These are phyloP conservation scores for Fragaria iinumae DNA, from an alignment of 306 rosid genomes.

Conservation along the genomic window DNA sequence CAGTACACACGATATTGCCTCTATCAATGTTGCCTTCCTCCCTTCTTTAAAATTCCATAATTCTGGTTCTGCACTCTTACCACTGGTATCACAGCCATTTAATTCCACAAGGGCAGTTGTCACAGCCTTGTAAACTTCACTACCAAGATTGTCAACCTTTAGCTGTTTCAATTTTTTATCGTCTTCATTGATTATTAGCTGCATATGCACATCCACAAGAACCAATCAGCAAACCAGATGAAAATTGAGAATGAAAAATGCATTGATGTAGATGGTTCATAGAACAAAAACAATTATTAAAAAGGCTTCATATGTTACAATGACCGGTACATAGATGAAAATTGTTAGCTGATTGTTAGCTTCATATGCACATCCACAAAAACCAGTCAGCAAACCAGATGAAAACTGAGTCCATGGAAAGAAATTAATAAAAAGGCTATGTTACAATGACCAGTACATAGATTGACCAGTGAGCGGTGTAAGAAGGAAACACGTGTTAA, in stretches of 20 bases:
- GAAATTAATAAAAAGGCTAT: background rate
- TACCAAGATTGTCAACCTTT: conserved; percentile 40
- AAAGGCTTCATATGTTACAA: background rate
- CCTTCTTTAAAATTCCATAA: conserved; percentile 53
- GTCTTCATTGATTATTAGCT: conserved; percentile 46
- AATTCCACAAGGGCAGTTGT: conserved; percentile 48
- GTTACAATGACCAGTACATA: background rate
- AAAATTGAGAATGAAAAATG: background rate
- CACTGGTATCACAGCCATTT: conserved; percentile 61
- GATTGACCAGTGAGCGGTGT: background rate
- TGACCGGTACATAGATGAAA: background rate
- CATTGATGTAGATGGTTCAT: background rate
- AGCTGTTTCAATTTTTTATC: conserved; percentile 48
- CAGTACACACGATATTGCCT: conserved; percentile 36
- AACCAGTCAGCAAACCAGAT: background rate
- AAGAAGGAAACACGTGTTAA: background rate
- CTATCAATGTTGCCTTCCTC: conserved; percentile 52
- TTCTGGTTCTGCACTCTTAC: conserved; percentile 39
- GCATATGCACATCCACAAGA: conserved; percentile 2
- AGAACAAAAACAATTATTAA: too few relatives aligned
- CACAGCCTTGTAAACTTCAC: conserved; percentile 44
- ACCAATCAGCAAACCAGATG: background rate
- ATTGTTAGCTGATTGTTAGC: too few relatives aligned
- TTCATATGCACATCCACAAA: too few relatives aligned
- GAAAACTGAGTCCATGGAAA: background rate